Evolutionary conservation across 2,329 filamentous ascomycete genomes (phyloP), one percentile per base, ranked within the genome.

Genomic region (Alternaria novae-zelandiae): DNA sequence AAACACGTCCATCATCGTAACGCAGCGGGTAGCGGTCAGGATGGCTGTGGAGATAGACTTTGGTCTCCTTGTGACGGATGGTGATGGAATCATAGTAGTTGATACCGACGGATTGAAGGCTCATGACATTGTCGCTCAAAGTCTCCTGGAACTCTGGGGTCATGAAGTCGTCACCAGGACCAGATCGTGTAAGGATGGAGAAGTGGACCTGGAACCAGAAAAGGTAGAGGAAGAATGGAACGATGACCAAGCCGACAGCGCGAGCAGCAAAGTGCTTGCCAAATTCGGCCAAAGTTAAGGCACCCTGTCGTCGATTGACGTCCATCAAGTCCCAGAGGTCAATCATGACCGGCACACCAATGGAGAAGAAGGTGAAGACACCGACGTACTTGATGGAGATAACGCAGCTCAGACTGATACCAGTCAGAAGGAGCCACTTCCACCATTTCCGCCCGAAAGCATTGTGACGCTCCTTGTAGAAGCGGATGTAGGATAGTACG

Each of bases 201-300:
- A 99, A 99, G 83, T 99, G 96, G 28, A 99, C 94, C 86, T 99
- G 96, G 90, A 99, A 99, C 96, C 96, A 99, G 86, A 99, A 98
- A 50, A 99, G 88, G 82, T 99, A 99, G 82, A 99, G 96, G 76
- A 98, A 86, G 86, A 99, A 97, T 13, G 96, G 96, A 70, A 98
- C 88, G 70, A 97, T 79, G 72, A 98, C 93, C 59, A 99, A 85
- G 13, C 92, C 94, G 68, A 96, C 84, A n/a, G 90, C 88, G 56
- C 96, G 92, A 66, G 96, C 96, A 43, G 84, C 87, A 78, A 99
- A 96, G 82, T 99, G 96, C 83, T 96, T 95, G 69, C 86, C 88
- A 78, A 97, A 98, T 45, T 92, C 86, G 53, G 88, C 84, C 71
- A 99, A 85, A 72, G 85, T 90, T 74, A 99, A 86, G n/a, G 92